Evolutionary conservation across 2,329 filamentous ascomycete genomes (phyloP), one percentile per base, ranked within the genome.

Genomic region (Calonectria pteridis): DNA sequence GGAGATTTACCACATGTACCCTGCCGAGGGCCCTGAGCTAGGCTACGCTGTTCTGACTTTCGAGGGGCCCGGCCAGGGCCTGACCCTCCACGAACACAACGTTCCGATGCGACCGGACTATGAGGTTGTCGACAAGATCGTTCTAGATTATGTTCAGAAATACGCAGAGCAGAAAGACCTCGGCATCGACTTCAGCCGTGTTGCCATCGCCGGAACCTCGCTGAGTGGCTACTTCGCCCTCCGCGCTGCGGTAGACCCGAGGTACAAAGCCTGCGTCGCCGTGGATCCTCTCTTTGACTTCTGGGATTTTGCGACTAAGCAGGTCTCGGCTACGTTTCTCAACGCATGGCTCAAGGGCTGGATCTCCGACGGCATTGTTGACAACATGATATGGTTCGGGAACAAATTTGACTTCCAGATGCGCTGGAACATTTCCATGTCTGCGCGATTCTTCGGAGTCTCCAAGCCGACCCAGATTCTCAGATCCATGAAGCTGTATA

Each of bases 151-250:
- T 40, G 76, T 85, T 35, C 26, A 72, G 10, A 63, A 71, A 11
- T 40, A 80, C 4, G 70, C 78, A 0, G 40, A 29, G 1, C 53
- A 78, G 7, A 76, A 80, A 0, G 77, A 83, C 0, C 64, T 78
- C 0, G 73, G 83, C 0, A 79, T 88, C 0, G 86, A 89, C 66
- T 50, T 84, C 0, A 75, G 80, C 1, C 76, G 79, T 11, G 78
- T 89, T 20, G 84, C 84, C 0, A 69, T 87, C 23, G 67, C 77
- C 1, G 87, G 87, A 0, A 81, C 83, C 0, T 84, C 84, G 2
- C 80, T 88, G 75, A 87, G 88, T 3, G 88, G 84, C 0, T 89
- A 89, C 74, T 85, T 84, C 62, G 85, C 87, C 1, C 81, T 89
- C 9, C 84, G 88, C 0, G 85, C 78, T 1, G 85, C 84, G 0